Conservation (phyloP, 2,329 filamentous ascomycete genomes). For the Cladorrhinum sp. region DNA sequence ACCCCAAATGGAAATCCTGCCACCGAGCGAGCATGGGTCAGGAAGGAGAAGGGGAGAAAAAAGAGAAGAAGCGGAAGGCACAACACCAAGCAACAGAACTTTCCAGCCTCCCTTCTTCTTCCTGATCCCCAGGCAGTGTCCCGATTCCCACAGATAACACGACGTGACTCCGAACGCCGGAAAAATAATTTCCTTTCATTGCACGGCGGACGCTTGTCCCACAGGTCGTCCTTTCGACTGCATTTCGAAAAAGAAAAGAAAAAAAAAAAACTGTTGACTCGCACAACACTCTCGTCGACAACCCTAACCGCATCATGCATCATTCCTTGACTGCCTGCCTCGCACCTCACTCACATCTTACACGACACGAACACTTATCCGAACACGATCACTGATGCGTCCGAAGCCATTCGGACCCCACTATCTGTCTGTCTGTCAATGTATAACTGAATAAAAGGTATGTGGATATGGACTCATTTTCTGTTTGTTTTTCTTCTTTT, state of each 20-base stretch:
- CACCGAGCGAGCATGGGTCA: not conserved
- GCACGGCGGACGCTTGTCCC: conserved; percentile 13
- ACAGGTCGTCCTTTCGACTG: conserved; percentile 6
- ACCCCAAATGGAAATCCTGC: conserved; percentile 5
- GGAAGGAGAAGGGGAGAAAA: not conserved
- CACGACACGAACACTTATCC: not conserved
- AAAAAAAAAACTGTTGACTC: conserved; percentile 2
- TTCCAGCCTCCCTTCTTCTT: too few relatives aligned
- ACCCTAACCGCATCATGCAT: conserved; percentile 8
- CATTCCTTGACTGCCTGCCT: not conserved
- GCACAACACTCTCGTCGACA: conserved; percentile 4
- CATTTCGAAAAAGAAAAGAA: conserved; percentile 3
- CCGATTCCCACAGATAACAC: not conserved
- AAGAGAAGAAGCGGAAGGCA: not conserved
- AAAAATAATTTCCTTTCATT: conserved; percentile 5
- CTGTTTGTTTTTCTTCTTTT: conserved; percentile 11
- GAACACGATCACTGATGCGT: not conserved
- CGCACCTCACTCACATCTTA: not conserved
- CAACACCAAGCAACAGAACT: too few relatives aligned
- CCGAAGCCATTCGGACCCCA: not conserved
- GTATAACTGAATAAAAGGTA: too few relatives aligned
- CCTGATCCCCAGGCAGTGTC: not conserved
- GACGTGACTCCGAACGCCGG: not conserved
- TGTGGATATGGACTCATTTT: too few relatives aligned
- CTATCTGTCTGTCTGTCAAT: too few relatives aligned